Conservation (phyloP, 2,329 filamentous ascomycete genomes). For the Grosmannia clavigera region DNA sequence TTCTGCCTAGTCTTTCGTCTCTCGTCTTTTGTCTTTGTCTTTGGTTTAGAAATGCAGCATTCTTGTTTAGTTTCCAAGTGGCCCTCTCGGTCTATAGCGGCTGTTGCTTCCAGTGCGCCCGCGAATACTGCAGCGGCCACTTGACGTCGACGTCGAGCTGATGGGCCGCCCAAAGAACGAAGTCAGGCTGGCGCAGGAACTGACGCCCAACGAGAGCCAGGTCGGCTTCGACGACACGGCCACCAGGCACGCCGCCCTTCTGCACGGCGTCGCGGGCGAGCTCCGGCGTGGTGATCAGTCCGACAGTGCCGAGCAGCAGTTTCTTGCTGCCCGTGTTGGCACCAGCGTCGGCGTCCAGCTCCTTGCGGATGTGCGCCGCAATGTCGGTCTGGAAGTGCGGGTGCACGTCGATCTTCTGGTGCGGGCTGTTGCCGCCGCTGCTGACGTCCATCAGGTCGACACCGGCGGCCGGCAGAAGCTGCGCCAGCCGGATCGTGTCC, state of each 20-base stretch:
- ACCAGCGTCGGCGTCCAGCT: conserved; percentile 35
- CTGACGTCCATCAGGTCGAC: conserved; percentile 78
- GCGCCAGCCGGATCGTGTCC: conserved; percentile 54
- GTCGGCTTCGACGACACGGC: conserved; percentile 41
- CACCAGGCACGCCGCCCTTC: conserved; percentile 21
- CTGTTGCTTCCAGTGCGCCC: conserved; percentile 17
- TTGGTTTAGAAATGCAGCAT: background rate
- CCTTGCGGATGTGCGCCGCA: conserved; percentile 58
- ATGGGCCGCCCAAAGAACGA: conserved; percentile 61
- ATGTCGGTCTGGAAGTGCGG: conserved; percentile 65
- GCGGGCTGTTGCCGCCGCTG: conserved; percentile 55
- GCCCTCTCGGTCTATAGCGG: background rate
- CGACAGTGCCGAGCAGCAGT: conserved; percentile 62
- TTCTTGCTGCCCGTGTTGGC: conserved; percentile 24
- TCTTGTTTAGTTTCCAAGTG: background rate
- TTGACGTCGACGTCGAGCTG: conserved; percentile 58
- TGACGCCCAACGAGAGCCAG: conserved; percentile 62
- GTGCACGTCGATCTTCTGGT: conserved; percentile 45
- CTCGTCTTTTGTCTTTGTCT: too few relatives aligned
- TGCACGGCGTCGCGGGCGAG: conserved; percentile 51
- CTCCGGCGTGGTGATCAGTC: conserved; percentile 56
- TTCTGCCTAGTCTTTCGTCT: too few relatives aligned
- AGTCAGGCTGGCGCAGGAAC: conserved; percentile 72
- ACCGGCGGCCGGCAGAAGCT: conserved; percentile 56
- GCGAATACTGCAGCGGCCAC: conserved; percentile 55